Conservation (phyloP, 1,139 yeast species). For the Suhomyces bokatorum region DNA sequence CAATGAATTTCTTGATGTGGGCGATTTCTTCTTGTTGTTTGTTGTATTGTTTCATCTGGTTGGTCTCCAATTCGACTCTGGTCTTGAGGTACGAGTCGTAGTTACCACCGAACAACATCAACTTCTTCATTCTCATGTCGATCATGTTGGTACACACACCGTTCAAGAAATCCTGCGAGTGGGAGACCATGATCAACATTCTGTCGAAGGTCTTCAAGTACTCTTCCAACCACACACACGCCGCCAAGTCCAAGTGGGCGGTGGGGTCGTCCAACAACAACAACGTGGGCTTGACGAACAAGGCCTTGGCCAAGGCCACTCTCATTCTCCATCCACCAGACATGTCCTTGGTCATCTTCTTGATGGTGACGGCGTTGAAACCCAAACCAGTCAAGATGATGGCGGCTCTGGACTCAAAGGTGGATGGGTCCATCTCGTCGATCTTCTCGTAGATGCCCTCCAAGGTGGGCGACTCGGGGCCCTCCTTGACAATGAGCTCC, state of each 20-base stretch:
- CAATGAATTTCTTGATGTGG: conserved; percentile 97
- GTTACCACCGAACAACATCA: conserved; percentile 92
- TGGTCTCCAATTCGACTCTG: conserved; percentile 88
- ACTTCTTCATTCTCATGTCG: conserved; percentile 83
- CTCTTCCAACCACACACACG: conserved; percentile 99
- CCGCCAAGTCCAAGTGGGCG: conserved; percentile 98
- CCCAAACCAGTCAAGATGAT: conserved; percentile 96
- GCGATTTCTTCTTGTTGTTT: conserved; percentile 99
- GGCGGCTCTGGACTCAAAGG: conserved; percentile 97
- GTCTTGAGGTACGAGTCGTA: conserved; percentile 96
- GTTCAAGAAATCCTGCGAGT: conserved; percentile 98
- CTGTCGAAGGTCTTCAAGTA: conserved; percentile 92
- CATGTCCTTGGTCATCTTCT: conserved; percentile 94
- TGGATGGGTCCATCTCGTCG: conserved; percentile 92
- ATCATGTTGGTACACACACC: conserved; percentile 98
- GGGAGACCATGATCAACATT: conserved; percentile 91
- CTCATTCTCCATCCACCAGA: conserved; percentile 99
- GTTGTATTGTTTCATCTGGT: conserved; percentile 95
- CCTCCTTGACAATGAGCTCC: conserved; percentile 83
- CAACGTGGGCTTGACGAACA: conserved; percentile 84
- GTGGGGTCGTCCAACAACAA: conserved; percentile 95
- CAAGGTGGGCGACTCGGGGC: conserved; percentile 86
- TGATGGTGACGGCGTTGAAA: conserved; percentile 77
- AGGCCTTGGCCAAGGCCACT: conserved; percentile 83
- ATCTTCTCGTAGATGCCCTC: conserved; percentile 93